These are phyloP conservation scores for Fagopyrum homotropicum DNA, from an alignment of 148 eudicot genomes.

Conservation along the genomic window DNA sequence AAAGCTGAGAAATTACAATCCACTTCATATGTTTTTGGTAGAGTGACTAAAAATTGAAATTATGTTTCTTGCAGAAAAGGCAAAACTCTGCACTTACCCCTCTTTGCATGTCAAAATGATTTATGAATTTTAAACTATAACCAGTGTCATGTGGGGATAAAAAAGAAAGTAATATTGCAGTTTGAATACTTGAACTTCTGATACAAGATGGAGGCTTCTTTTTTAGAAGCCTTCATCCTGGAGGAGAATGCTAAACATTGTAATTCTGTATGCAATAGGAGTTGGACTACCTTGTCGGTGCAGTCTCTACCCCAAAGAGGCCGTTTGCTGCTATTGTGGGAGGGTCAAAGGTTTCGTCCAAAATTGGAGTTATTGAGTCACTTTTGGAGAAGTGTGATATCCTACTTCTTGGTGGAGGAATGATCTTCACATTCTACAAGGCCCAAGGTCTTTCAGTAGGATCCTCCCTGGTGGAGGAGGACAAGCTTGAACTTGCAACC, in stretches of 20 bases:
- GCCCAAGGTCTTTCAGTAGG: slow-evolving; percentile 92
- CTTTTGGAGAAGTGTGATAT: slow-evolving; percentile 76
- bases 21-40: neutral
- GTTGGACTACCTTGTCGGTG: slow-evolving; percentile 87
- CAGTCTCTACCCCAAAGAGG: slow-evolving; percentile 75
- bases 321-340: slow-evolving; percentile 96
- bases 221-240: too few species aligned
- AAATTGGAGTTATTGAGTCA: slow-evolving; percentile 82
- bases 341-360: slow-evolving; percentile 82
- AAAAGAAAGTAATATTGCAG: neutral
- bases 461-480: slow-evolving; percentile 81
- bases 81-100: neutral
- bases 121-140: neutral
- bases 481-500: slow-evolving; percentile 77
- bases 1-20: neutral
- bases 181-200: neutral
- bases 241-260: slow-evolving; percentile 1
- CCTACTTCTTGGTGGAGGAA: slow-evolving; percentile 86
- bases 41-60: neutral
- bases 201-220: too few species aligned
- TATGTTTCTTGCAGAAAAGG: neutral
- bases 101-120: neutral
- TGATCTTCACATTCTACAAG: slow-evolving; percentile 87
- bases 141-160: too few species aligned
- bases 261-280: slow-evolving; percentile 36